Percentiles rank a stretch among this genome's conserved stretches.
These are phyloP conservation scores for Arachis stenosperma DNA, from an alignment of 306 rosid genomes.

Conservation along the genomic window DNA sequence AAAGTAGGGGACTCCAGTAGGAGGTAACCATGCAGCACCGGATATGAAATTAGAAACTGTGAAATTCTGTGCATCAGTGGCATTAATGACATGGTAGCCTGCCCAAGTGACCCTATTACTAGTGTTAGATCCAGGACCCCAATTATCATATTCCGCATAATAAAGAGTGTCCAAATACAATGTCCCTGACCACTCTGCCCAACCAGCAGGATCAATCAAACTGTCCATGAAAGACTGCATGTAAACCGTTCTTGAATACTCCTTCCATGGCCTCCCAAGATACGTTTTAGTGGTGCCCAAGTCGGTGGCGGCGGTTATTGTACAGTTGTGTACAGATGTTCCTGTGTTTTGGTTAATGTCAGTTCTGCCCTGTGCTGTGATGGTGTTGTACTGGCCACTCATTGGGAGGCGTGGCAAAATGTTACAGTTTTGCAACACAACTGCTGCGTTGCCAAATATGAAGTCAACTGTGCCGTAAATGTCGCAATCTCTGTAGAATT, in stretches of 20 bases:
- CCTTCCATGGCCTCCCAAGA: conserved; percentile 61
- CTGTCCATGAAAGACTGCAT: conserved; percentile 55
- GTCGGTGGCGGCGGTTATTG: conserved; percentile 42
- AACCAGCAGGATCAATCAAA: conserved; percentile 50
- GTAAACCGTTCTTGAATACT: conserved; percentile 48
- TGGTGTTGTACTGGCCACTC: conserved; percentile 45
- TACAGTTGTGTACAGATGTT: conserved; percentile 48
- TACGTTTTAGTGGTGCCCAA: conserved; percentile 42
- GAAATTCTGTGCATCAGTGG: conserved; percentile 36
- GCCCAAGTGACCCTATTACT: conserved; percentile 49
- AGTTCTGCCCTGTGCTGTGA: conserved; percentile 53
- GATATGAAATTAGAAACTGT: conserved; percentile 42
- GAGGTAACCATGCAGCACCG: conserved; percentile 50
- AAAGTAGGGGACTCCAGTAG: conserved; percentile 42
- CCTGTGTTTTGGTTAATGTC: conserved; percentile 55
- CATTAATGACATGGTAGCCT: conserved; percentile 41
- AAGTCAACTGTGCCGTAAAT: conserved; percentile 58
- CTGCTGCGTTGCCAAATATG: conserved; percentile 61
- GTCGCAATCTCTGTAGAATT: conserved; percentile 58
- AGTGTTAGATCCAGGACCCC: conserved; percentile 48
- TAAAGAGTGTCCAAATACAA: conserved; percentile 50
- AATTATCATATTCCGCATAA: conserved; percentile 51
- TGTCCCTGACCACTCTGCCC: conserved; percentile 49
- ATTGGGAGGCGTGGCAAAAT: conserved; percentile 48
- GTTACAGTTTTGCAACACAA: conserved; percentile 56